Conservation (phyloP, 805 yeast genomes). For the Saccharomycopsis malanga region DNA sequence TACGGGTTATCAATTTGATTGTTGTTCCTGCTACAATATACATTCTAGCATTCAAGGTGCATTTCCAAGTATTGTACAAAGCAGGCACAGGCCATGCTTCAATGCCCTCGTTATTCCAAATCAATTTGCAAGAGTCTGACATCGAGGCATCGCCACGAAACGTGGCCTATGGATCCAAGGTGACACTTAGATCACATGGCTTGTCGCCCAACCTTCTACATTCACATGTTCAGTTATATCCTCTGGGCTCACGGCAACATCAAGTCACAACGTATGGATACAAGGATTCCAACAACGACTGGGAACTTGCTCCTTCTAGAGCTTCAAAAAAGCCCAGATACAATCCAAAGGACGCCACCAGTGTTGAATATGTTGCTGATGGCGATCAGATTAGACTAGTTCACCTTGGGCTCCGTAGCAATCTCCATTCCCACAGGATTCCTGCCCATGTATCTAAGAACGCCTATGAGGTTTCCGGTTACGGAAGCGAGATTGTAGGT, state of each 20-base stretch:
- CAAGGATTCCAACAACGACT: slow-evolving; percentile 81
- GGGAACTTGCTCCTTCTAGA: slow-evolving; percentile 48
- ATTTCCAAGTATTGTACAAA: slow-evolving; percentile 64
- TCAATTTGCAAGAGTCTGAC: slow-evolving; percentile 64
- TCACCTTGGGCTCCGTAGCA: slow-evolving; percentile 65
- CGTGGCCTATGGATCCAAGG: slow-evolving; percentile 52
- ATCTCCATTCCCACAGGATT: slow-evolving; percentile 77
- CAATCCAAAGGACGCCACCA: slow-evolving; percentile 14
- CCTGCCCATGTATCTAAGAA: slow-evolving; percentile 64
- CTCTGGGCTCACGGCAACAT: slow-evolving; percentile 90
- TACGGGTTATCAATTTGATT: slow-evolving; percentile 60
- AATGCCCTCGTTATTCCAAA: slow-evolving; percentile 85
- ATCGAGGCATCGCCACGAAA: slow-evolving; percentile 62
- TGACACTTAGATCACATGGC: slow-evolving; percentile 66
- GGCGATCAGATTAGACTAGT: slow-evolving; percentile 65
- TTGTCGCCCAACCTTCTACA: slow-evolving; percentile 71
- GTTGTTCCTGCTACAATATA: slow-evolving; percentile 66
- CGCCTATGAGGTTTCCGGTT: slow-evolving; percentile 81
- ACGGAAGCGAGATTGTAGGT: slow-evolving; percentile 64
- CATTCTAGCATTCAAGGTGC: slow-evolving; percentile 67
- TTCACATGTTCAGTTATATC: slow-evolving; percentile 80
- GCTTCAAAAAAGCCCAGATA: slow-evolving; percentile 4
- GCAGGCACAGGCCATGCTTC: slow-evolving; percentile 93
- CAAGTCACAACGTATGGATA: slow-evolving; percentile 90
- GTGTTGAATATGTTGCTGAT: slow-evolving; percentile 39